A percentile compares a stretch with the other conserved stretches of the same genome.
phyloP scores from a whole-genome alignment of 2,329 filamentous ascomycete species.

The Byssothecium circinans region DNA sequence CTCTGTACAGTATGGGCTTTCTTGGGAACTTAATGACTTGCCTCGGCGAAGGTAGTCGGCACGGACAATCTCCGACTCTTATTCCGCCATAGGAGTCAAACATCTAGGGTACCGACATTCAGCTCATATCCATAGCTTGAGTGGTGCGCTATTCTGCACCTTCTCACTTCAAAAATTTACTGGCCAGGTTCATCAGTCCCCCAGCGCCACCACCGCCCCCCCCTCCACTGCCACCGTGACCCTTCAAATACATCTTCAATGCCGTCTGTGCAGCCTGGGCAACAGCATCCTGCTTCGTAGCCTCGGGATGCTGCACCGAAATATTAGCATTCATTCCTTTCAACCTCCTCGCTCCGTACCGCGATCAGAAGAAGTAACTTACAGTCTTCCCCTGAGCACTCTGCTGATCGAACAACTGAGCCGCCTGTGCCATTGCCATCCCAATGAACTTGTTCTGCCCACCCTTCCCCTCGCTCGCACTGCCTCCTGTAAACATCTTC shows the following conservation, averaged over 20 bases:
- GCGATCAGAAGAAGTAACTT: conserved; percentile 22
- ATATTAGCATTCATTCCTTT: conserved; percentile 47
- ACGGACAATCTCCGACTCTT: no score
- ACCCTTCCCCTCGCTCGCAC: conserved; percentile 40
- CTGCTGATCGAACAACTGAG: conserved; percentile 72
- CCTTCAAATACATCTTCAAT: conserved; percentile 88
- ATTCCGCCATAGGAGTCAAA: no score
- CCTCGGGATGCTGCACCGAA: conserved; percentile 47
- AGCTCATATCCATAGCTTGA: no score
- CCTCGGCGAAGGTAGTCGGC: no score
- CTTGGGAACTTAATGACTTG: no score
- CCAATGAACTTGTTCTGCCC: conserved; percentile 80
- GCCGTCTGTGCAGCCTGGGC: conserved; percentile 82
- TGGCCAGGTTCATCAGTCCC: conserved; percentile 60
- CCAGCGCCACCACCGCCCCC: conserved; percentile 48
- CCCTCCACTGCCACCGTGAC: conserved; percentile 55
- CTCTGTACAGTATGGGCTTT: no score
- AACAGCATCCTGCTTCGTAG: conserved; percentile 79
- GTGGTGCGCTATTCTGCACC: no score
- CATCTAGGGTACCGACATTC: no score
- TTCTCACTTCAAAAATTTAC: conserved; percentile 59
- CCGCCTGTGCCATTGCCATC: conserved; percentile 84
- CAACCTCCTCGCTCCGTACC: background rate
- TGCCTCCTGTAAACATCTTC: conserved; percentile 72
- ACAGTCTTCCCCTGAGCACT: conserved; percentile 57